Evolutionary conservation across 495 filamentous ascomycete genomes (phyloP), one percentile per base, ranked within the genome.

Genomic region (Neurospora intermedia): DNA sequence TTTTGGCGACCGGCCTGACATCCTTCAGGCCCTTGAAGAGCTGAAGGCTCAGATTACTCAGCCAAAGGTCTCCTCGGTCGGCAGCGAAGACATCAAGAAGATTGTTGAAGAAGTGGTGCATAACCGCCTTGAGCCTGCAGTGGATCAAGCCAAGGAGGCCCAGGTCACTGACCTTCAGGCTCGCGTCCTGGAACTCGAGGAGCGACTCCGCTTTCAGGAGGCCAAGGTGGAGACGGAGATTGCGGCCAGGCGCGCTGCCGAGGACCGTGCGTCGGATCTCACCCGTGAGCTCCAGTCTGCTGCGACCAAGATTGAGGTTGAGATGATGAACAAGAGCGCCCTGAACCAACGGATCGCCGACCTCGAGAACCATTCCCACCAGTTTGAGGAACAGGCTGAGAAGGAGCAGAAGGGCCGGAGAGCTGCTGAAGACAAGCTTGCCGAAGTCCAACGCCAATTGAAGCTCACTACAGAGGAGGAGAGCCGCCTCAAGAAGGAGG

Each of bases 401-500:
- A 83, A 88, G 41, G 93, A 96, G 75, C 84, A 90, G 73, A 87
- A 89, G 62, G 81, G 80, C 66, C 88, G 93, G 69, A 86, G 89
- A 69, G 87, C 88, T 10, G 88, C 90, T 3, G 91, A 95, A 77
- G 92, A 94, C 77, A 89, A 89, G 70, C 84, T 94, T 38, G 85
- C 87, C 45, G 91, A 96, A 76, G 85, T 90, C 39, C 88, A 93
- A 79, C 87, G 88, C 72, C 85, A 91, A 20, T 84, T 96, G 7
- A 88, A 90, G 74, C 87, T 91, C 74, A 84, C 86, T 48, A 84
- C 86, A 8, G 91, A 92, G 45, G 91, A 95, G 77, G 92, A 96
- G 75, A 84, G 83, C 69, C 89, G 91, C 41, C 88, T 96, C 71
- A 87, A 91, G 43, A 87, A 91, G 73, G 85, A 90, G 35, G 85